Base-by-base conservation (phyloP, 1,284 basidiomycete genomes). In the Trichosporon sp. region DNA sequence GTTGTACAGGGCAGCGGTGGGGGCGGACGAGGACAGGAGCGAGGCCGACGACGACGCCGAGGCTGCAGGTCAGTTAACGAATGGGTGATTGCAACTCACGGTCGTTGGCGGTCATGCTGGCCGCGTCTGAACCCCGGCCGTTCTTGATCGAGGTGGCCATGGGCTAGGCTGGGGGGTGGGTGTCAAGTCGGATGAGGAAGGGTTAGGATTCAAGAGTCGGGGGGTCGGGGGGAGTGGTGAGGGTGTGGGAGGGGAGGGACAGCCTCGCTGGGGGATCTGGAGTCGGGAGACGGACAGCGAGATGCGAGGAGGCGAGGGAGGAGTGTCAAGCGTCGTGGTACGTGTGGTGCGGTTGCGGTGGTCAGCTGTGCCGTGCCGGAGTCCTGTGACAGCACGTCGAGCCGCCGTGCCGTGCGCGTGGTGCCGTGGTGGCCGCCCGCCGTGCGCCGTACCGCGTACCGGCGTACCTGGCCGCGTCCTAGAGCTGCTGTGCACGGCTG, bases 1-100 rank as follows among this genome's bases (percentile, higher is more conserved):
- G 83, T 92, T 91, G 78, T 90, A 89, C 6, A 92, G 80, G 1
- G 91, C 89, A 72, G 69, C 53, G 21, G 68, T 65, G 34, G 68
- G 67, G 0, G 44, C 65, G 11, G 70, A 65, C 9, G 65, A 51
- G 38, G 70, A 18, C 25, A 71, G 65, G 6, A 65, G 27, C 11
- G 68, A 68, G 4, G 64, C 35, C 1, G 68, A 47, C 18, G 71
- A 47, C 34, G 68, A 65, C n/a, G 64, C 18, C 18, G 47, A 51
- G 21, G 56, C 56, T 60, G 56, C 9, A 15, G 27, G 56, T 60
- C 56, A 60, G 56, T 51, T 51, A 9, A 15, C 12, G 5, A 2
- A 2, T 51, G 12, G n/a, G 38, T 18, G 11, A 8, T 21, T 7
- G 38, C 13, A 51, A 51, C 47, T 51, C 47, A 51, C 47, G 47